phyloP scores from a whole-genome alignment of 2,329 filamentous ascomycete genomes.

The Colletotrichum higginsianum region DNA sequence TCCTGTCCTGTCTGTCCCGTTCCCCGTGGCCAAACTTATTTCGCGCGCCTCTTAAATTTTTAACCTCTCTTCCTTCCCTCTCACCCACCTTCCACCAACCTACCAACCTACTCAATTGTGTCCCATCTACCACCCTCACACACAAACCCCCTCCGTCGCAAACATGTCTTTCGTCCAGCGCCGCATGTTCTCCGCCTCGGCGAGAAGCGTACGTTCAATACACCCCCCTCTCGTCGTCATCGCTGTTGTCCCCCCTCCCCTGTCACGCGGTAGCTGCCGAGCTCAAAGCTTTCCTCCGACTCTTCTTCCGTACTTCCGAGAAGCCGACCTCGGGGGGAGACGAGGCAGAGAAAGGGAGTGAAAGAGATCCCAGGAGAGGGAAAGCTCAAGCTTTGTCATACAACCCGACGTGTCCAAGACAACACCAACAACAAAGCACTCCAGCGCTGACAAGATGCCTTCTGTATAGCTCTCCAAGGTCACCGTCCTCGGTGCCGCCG shows the following conservation, averaged over 20 bases:
- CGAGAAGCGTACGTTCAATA: constrained; percentile 75
- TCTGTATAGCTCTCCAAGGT: constrained; percentile 89
- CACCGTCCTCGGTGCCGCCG: constrained; percentile 94
- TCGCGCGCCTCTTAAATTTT: constrained; percentile 44
- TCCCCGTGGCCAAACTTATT: constrained; percentile 38
- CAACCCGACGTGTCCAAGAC: background rate
- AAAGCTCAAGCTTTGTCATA: constrained; percentile 20
- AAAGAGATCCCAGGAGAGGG: background rate
- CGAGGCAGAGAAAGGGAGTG: background rate
- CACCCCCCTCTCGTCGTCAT: constrained; percentile 21
- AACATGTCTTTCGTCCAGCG: constrained; percentile 86
- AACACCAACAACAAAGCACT: background rate
- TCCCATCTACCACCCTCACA: constrained; percentile 38
- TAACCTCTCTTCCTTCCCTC: constrained; percentile 43
- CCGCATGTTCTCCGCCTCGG: constrained; percentile 86
- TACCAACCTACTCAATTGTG: constrained; percentile 19
- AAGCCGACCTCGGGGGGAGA: constrained; percentile 36
- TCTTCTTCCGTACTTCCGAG: constrained; percentile 29
- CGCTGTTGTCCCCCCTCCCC: too few species aligned
- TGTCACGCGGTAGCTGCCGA: constrained; percentile 13
- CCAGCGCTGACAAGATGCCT: constrained; percentile 43
- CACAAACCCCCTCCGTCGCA: constrained; percentile 46
- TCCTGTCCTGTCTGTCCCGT: too few species aligned
- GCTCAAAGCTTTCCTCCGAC: constrained; percentile 29
- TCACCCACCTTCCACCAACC: constrained; percentile 36